Evolutionary conservation across 148 eudicot genomes (phyloP).

Genomic region (Nepenthes gracilis): DNA sequence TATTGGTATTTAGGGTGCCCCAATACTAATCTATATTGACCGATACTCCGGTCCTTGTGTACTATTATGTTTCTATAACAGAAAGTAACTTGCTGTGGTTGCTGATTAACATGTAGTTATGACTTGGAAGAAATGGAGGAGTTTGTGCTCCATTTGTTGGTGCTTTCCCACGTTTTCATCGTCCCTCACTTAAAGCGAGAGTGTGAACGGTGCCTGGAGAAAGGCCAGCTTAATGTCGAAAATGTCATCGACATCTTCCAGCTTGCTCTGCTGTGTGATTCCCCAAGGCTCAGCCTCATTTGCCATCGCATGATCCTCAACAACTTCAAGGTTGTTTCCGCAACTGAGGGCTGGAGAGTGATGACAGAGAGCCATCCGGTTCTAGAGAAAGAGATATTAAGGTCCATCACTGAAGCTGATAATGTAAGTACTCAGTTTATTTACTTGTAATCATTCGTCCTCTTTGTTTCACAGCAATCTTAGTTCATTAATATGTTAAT

Average conservation of each 20-base stretch:
- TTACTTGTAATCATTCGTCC: neutral
- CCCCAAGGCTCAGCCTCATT: slow-evolving; percentile 66
- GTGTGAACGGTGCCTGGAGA: slow-evolving; percentile 51
- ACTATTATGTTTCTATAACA: too few species aligned
- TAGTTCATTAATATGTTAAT: neutral
- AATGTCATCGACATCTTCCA: slow-evolving; percentile 69
- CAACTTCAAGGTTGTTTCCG: slow-evolving; percentile 48
- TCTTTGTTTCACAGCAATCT: neutral
- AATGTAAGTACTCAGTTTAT: slow-evolving; percentile 23
- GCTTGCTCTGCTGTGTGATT: slow-evolving; percentile 79
- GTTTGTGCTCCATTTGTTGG: slow-evolving; percentile 50
- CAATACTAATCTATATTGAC: too few species aligned
- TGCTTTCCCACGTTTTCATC: slow-evolving; percentile 65
- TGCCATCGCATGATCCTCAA: slow-evolving; percentile 58
- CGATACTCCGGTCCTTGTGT: too few species aligned
- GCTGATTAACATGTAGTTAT: slow-evolving; percentile 29
- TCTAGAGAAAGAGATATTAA: slow-evolving; percentile 47
- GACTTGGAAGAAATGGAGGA: slow-evolving; percentile 56
- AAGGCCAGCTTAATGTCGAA: slow-evolving; percentile 40
- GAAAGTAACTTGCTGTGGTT: neutral
- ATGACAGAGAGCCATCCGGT: slow-evolving; percentile 73
- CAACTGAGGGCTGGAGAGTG: slow-evolving; percentile 64
- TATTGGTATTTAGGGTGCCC: too few species aligned
- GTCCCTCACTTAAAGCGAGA: slow-evolving; percentile 64
- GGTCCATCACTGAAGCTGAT: slow-evolving; percentile 30